These are phyloP conservation scores for Polygonum maritimum DNA, from an alignment of 148 eudicot genomes.

Conservation along the genomic window DNA sequence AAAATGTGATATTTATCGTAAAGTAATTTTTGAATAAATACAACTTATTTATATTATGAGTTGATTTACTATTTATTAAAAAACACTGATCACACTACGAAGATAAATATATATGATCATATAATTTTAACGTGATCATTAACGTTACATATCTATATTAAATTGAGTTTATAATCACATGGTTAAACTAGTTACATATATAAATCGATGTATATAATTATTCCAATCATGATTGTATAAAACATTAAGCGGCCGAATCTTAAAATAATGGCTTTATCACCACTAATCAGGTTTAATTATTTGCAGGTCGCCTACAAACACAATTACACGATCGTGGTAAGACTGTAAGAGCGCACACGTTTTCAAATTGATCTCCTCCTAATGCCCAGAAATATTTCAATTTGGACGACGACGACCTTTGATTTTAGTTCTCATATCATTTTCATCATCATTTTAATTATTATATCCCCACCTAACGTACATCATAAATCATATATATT, in stretches of 20 bases:
- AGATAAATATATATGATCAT: no score
- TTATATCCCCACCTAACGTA: neutral
- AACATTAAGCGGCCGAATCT: neutral
- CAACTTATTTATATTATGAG: no score
- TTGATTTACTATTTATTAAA: no score
- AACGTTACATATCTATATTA: no score
- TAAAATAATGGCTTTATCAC: neutral
- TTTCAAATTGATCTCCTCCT: slow-evolving; percentile 1
- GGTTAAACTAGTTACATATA: no score
- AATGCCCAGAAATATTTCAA: neutral
- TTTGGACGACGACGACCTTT: neutral
- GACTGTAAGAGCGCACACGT: slow-evolving; percentile 6
- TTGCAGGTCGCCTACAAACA: neutral
- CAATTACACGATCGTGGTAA: neutral
- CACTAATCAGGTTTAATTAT: neutral
- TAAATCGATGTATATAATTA: no score
- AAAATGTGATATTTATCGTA: no score
- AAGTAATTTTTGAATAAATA: no score
- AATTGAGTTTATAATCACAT: no score
- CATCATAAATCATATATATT: neutral
- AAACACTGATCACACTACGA: no score
- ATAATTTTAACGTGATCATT: no score
- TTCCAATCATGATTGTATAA: no score
- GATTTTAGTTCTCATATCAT: slow-evolving; percentile 1
- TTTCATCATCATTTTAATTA: neutral